Percentiles rank a stretch among this genome's conserved stretches.
phyloP scores from a whole-genome alignment of 805 yeast species.

The Nakazawaea peltata region DNA sequence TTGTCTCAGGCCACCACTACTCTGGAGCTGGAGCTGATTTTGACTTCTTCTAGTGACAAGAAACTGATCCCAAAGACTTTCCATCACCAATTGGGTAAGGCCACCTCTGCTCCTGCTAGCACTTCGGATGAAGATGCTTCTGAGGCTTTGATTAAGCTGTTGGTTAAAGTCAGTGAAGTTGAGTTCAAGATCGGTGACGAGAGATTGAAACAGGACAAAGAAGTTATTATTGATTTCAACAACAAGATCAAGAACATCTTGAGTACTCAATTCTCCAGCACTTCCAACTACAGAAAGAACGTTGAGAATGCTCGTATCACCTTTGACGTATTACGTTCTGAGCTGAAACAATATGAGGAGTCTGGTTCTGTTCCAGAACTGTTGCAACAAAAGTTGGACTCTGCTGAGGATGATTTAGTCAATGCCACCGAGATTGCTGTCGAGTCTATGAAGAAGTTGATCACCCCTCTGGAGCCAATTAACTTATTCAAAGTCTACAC shows the following conservation, averaged over 20 bases:
- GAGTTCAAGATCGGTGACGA: constrained; percentile 60
- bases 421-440: constrained; percentile 74
- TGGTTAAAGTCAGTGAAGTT: constrained; percentile 45
- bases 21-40: constrained; percentile 55
- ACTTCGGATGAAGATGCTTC: constrained; percentile 23
- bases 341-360: constrained; percentile 29
- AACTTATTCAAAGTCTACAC: constrained; percentile 58
- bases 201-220: constrained; percentile 62
- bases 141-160: constrained; percentile 43
- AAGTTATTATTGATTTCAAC: constrained; percentile 53
- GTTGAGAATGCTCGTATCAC: constrained; percentile 65
- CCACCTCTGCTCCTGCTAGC: constrained; percentile 23
- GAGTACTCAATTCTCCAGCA: constrained; percentile 51
- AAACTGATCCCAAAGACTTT: constrained; percentile 55
- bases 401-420: constrained; percentile 70
- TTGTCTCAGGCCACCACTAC: constrained; percentile 59
- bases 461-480: constrained; percentile 59
- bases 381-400: constrained; percentile 43
- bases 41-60: constrained; percentile 23
- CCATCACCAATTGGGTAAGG: constrained; percentile 58
- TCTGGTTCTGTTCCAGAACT: constrained; percentile 30
- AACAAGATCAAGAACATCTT: constrained; percentile 43
- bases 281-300: constrained; percentile 51
- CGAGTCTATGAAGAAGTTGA: constrained; percentile 65
- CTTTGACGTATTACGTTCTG: constrained; percentile 64